These are phyloP conservation scores for Talaromyces trachyspermus DNA, from an alignment of 495 filamentous ascomycete genomes.

Conservation along the genomic window DNA sequence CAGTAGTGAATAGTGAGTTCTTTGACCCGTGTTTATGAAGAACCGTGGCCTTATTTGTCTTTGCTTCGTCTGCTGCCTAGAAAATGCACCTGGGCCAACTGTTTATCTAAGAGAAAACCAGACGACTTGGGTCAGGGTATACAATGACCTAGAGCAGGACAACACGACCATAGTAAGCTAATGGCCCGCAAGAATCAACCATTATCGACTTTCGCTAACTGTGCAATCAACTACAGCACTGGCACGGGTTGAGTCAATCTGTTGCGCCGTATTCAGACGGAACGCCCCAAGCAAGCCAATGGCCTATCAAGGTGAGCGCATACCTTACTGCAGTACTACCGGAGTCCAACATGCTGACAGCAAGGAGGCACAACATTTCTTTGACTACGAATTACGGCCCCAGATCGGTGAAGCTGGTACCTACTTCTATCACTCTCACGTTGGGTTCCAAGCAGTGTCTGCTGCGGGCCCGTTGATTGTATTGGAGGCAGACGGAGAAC, in stretches of 20 bases:
- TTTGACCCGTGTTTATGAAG: background rate
- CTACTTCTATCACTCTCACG: slow-evolving; percentile 56
- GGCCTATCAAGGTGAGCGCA: slow-evolving; percentile 50
- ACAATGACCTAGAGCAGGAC: slow-evolving; percentile 46
- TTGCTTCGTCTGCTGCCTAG: slow-evolving; percentile 8
- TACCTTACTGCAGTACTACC: background rate
- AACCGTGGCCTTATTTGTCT: background rate
- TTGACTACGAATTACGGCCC: slow-evolving; percentile 52
- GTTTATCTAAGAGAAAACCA: slow-evolving; percentile 39
- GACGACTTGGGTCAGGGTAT: slow-evolving; percentile 50
- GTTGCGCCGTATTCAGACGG: slow-evolving; percentile 52
- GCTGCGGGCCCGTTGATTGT: slow-evolving; percentile 49
- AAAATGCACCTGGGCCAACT: slow-evolving; percentile 44
- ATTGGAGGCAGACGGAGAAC: slow-evolving; percentile 28
- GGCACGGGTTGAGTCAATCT: slow-evolving; percentile 50
- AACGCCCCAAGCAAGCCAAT: slow-evolving; percentile 43
- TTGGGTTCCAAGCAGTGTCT: slow-evolving; percentile 48
- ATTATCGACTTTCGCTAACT: too few relatives aligned
- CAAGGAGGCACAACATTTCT: slow-evolving; percentile 34
- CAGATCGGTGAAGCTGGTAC: slow-evolving; percentile 43
- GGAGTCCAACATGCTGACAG: background rate
- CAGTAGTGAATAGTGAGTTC: slow-evolving; percentile 36
- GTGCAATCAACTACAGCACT: slow-evolving; percentile 35
- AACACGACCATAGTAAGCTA: slow-evolving; percentile 49
- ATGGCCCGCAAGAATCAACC: too few relatives aligned